phyloP scores from a whole-genome alignment of 2,329 filamentous ascomycete genomes.

The Phialemoniopsis sp. region DNA sequence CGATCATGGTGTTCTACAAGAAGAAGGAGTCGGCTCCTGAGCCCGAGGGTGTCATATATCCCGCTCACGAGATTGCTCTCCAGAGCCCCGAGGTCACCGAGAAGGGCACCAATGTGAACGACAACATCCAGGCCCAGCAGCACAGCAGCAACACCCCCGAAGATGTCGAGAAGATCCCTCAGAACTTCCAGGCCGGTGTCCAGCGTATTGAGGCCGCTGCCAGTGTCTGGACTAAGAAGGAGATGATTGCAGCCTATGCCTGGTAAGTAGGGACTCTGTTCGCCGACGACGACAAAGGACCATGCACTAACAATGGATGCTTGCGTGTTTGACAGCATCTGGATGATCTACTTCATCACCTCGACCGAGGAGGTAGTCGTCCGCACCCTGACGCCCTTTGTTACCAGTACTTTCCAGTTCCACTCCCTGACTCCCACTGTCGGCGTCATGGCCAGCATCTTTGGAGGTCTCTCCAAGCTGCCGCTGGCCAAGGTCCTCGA shows the following conservation, averaged over 20 bases:
- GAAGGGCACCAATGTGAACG: no score
- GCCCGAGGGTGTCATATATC: no score
- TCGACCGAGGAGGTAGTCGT: conserved; percentile 31
- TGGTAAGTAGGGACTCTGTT: conserved; percentile 25
- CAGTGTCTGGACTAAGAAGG: conserved; percentile 33
- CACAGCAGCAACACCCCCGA: no score
- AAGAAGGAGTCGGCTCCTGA: no score
- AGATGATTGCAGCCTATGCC: conserved; percentile 35
- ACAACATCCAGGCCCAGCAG: no score
- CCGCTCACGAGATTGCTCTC: no score
- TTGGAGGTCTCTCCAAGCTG: conserved; percentile 49
- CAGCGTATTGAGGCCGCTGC: conserved; percentile 43
- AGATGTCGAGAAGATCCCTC: conserved; percentile 13
- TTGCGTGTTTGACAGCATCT: conserved; percentile 32
- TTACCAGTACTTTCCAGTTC: conserved; percentile 7
- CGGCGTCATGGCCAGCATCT: conserved; percentile 18
- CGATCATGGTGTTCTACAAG: no score
- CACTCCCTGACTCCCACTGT: conserved; percentile 12
- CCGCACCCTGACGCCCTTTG: conserved; percentile 24
- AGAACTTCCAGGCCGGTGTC: conserved; percentile 37
- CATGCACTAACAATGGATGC: no score
- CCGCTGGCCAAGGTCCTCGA: conserved; percentile 56
- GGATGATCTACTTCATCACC: conserved; percentile 33
- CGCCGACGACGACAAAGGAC: no score
- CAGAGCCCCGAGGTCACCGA: no score